A percentile compares a stretch with the other conserved stretches of the same genome.
Evolutionary conservation across 352 stramenopile species (phyloP).

Genomic region (Phytophthora hibernalis): DNA sequence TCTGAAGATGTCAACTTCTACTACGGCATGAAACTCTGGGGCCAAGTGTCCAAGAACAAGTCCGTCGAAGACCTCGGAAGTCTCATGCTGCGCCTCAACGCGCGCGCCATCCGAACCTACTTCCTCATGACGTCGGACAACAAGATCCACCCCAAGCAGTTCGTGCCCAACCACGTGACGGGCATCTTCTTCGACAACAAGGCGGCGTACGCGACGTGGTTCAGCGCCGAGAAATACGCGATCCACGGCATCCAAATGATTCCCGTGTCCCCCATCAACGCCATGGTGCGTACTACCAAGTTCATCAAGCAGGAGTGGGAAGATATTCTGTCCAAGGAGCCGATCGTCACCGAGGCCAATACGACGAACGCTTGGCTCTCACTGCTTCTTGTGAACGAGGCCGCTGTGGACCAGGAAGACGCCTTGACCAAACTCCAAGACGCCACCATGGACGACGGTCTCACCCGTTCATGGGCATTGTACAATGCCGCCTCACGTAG

Average conservation of each 20-base stretch:
- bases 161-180: constrained; percentile 73
- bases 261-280: constrained; percentile 71
- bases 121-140: constrained; percentile 75
- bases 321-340: constrained; percentile 67
- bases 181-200: constrained; percentile 83
- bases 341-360: constrained; percentile 53
- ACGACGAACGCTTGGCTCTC: constrained; percentile 69
- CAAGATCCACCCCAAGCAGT: constrained; percentile 64
- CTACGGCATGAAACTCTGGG: constrained; percentile 81
- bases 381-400: constrained; percentile 72
- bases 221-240: constrained; percentile 67
- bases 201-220: constrained; percentile 74
- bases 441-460: constrained; percentile 66
- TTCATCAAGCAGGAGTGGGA: constrained; percentile 83
- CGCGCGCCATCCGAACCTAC: constrained; percentile 69
- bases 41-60: constrained; percentile 58
- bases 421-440: constrained; percentile 48
- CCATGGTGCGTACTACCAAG: constrained; percentile 60
- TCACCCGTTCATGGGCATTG: constrained; percentile 69
- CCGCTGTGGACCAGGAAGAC: constrained; percentile 56
- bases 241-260: constrained; percentile 88
- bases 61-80: constrained; percentile 66
- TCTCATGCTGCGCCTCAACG: constrained; percentile 74
- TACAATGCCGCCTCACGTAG: constrained; percentile 57
- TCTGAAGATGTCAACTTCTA: constrained; percentile 83